Base-by-base conservation (phyloP, 176 grass and related monocot genomes). In the Eragrostis curvula region DNA sequence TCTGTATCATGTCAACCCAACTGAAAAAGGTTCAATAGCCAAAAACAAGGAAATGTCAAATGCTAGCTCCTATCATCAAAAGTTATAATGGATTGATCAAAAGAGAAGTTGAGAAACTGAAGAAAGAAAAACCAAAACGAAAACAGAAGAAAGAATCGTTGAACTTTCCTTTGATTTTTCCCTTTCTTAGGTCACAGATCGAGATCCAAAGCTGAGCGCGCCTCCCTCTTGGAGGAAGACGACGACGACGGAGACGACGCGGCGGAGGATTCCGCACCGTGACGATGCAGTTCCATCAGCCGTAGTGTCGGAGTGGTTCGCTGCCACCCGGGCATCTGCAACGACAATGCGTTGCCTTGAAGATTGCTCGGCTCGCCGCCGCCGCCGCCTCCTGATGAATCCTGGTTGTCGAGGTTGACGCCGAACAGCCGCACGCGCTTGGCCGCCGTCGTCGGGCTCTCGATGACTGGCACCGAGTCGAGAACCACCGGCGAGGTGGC, bases 391-490 rank as follows among this genome's bases (percentile, higher is more conserved):
- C 17, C 18, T 36, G 32, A 36, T 14, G 85, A 86, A 43, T 90
- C 66, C 11, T 85, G 85, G 57, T 70, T 91, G 74, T 99, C 93
- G 17, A 99, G 87, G 84, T 99, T 91, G 64, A 99, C 97, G 32
- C 97, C 97, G 86, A 99, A 99, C 10, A 99, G 41, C 41, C 97
- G 85, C 79, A 99, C 89, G 44, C 97, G 91, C 88, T 99, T 99
- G 6, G 87, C 66, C 17, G 91, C 65, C 0, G 93, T 84, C 41
- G 83, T 74, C 7, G 81, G 87, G 68, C 79, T 88, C 16, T 79
- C 79, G 21, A 78, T 69, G 50, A 99, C 59, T 1, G 96, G 96
- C 59, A 96, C 76, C 15, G 93, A 88, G 21, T 85, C 93, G 2
- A 99, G 79, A 21, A 92, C 73, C 30, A 90, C 70, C 60, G 93